Conservation (phyloP, 129 eudicot genomes). For the Logfia minima region DNA sequence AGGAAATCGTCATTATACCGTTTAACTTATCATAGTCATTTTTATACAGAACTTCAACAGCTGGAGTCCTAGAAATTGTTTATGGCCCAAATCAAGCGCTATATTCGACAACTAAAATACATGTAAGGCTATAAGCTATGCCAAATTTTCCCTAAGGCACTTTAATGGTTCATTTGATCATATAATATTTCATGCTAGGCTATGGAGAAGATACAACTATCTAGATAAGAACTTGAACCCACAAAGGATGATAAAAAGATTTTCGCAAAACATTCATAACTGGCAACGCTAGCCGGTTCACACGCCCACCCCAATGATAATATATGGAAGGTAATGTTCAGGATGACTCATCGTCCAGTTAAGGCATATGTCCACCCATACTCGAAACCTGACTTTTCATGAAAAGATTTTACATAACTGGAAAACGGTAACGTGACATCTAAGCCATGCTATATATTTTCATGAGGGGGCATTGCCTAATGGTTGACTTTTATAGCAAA, state of each 20-base stretch:
- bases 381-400: too few species aligned
- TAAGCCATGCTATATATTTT: too few species aligned
- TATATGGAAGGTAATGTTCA: too few species aligned
- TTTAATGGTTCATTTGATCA: neutral
- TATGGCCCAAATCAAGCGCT: neutral
- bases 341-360: too few species aligned
- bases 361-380: too few species aligned
- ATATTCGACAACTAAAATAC: neutral
- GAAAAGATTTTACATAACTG: too few species aligned
- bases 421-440: too few species aligned
- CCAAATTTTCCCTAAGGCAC: neutral
- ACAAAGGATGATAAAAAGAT: neutral
- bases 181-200: conserved; percentile 2
- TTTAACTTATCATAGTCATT: neutral
- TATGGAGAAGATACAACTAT: conserved; percentile 14
- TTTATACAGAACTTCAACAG: neutral
- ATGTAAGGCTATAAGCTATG: neutral
- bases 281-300: too few species aligned
- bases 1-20: too few species aligned
- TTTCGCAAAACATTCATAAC: too few species aligned
- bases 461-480: neutral
- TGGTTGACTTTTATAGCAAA: neutral
- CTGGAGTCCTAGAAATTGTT: neutral
- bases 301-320: too few species aligned
- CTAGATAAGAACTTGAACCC: conserved; percentile 7